Base-by-base conservation (phyloP, 306 rosid species). In the Corylus heterophylla region DNA sequence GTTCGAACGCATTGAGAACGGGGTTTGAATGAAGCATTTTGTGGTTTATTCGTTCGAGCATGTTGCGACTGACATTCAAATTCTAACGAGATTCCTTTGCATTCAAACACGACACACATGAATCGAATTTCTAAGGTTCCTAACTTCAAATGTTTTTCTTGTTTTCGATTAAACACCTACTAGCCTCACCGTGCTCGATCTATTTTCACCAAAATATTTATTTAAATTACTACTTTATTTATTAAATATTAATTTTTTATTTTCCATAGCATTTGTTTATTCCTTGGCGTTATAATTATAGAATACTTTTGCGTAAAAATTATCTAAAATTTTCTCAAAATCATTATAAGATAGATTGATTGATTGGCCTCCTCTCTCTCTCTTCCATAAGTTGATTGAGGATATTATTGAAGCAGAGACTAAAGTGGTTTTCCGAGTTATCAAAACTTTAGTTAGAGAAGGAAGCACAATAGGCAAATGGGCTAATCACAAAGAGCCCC, bases 401-500 rank as follows among this genome's bases (percentile, higher is more conserved):
- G 31, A 25, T 3, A 35, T 16, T 12, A 64, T 31, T 10, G 20
- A 14, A 63, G n/a, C 7, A 37, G 45, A 29, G 9, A 5, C 20
- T 35, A 13, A 42, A 64, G 70, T 64, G 70, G 48, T 16, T 35
- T 64, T 64, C 70, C 45, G 16, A 31, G 70, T 35, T 64, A 64
- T 35, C 48, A 35, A 64, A 64, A 31, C 70, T 7, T 16, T 64
- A 35, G 70, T 14, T 16, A 10, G 16, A 2, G 14, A 13, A 64
- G 47, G 70, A 64, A 35, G 22, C 68, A 31, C 68, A 61, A 61
- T 61, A 35, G 2, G 18, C 69, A 42, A 67, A 67, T 67, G 72
- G 72, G 31, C 7, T 67, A 42, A 11, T 18, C 51, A 18, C 27
- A 67, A 68, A 18, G 25, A 18, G 22, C n/a, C 72, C n/a, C 48